These are phyloP conservation scores for Yamadazyma trypodendri DNA, from an alignment of 1,139 yeast genomes.

Conservation along the genomic window DNA sequence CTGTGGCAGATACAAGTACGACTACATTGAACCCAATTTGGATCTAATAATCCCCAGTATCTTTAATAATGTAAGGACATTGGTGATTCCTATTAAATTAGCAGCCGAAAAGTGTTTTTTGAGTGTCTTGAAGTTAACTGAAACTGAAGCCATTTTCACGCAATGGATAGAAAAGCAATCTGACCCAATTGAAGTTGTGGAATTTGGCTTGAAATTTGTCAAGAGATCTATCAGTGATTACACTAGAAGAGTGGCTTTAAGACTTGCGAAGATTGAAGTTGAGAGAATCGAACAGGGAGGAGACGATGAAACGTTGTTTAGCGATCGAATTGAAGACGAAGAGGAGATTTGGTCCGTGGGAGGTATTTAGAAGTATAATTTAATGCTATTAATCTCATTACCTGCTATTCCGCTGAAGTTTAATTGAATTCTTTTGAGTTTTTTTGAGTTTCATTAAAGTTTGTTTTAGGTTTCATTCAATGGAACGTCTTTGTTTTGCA, in stretches of 20 bases:
- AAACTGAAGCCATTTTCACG: slow-evolving; percentile 67
- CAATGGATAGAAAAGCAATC: slow-evolving; percentile 51
- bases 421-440: no score
- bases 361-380: slow-evolving; percentile 1
- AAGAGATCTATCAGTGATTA: slow-evolving; percentile 82
- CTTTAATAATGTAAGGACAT: slow-evolving; percentile 81
- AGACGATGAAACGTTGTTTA: slow-evolving; percentile 79
- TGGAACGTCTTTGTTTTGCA: background rate
- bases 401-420: no score
- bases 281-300: slow-evolving; percentile 91
- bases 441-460: no score
- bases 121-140: slow-evolving; percentile 69
- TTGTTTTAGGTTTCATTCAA: no score
- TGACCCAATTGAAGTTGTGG: slow-evolving; percentile 31
- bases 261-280: slow-evolving; percentile 82
- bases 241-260: slow-evolving; percentile 79
- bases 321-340: slow-evolving; percentile 86
- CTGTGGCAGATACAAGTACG: slow-evolving; percentile 60
- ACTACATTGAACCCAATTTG: slow-evolving; percentile 49
- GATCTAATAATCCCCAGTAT: slow-evolving; percentile 68
- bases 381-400: no score
- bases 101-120: slow-evolving; percentile 93
- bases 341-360: slow-evolving; percentile 88
- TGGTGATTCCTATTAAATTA: slow-evolving; percentile 82
- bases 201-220: slow-evolving; percentile 48